Evolutionary conservation across 345 rosid genomes (phyloP), one percentile per base, ranked within the genome.

Genomic region (Dimocarpus longan): DNA sequence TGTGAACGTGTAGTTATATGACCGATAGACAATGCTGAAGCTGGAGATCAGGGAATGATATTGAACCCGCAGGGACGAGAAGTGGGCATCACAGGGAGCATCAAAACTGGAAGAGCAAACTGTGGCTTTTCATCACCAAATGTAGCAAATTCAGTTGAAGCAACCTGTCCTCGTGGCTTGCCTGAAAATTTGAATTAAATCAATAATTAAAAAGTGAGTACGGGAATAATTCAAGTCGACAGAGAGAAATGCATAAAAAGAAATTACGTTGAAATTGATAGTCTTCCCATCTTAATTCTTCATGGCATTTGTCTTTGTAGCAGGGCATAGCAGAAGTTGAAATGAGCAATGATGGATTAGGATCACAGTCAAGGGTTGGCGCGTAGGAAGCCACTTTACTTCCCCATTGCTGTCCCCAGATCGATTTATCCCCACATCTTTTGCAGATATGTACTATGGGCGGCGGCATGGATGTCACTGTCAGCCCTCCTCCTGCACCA

Each of bases 261-360:
- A 52, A 18, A 43, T n/a, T 15, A 66, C 60, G 40, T 39, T 21
- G 60, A 10, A 7, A 52, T 28, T 28, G 64, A 68, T 22, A 37
- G 70, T 67, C 71, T 78, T 50, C 48, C 71, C 76, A 71, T 78
- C 76, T 78, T 68, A 78, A 46, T 78, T 78, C 69, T 40, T 78
- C 75, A 12, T 39, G 60, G 62, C 28, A 26, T 26, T 26, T 26
- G 28, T 26, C 28, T 26, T 26, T 26, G 28, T 26, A 26, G 28
- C 28, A 26, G 28, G 28, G 28, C 2, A 46, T 1, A 24, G 70
- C 70, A 16, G 80, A 70, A 15, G n/a, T 12, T 28, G 80, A 70
- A 10, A 10, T 69, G 32, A 67, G n/a, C 48, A 67, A 8, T 19
- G 10, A 19, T 3, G 21, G 22, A 40, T 37, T 8, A 10, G 10